phyloP scores from a whole-genome alignment of 2,329 filamentous ascomycete species.

The Neonectria punicea region DNA sequence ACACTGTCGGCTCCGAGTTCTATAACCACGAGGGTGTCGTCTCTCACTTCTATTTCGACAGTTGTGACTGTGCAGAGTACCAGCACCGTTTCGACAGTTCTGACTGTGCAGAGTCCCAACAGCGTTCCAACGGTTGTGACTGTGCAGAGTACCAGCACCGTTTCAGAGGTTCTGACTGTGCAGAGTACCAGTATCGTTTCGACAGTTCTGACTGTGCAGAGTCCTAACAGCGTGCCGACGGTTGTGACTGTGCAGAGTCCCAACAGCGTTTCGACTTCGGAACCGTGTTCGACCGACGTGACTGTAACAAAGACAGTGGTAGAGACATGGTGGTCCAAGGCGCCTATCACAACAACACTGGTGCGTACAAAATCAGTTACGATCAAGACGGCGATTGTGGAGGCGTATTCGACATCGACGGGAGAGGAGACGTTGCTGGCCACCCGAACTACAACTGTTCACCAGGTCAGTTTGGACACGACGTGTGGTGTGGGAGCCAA shows the following conservation, averaged over 20 bases:
- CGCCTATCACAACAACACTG: slow-evolving; percentile 29
- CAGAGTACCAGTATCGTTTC: neutral
- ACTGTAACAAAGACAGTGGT: slow-evolving; percentile 40
- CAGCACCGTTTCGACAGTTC: neutral
- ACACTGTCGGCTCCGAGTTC: slow-evolving; percentile 14
- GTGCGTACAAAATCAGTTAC: slow-evolving; percentile 35
- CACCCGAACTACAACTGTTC: slow-evolving; percentile 35
- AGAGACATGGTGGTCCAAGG: slow-evolving; percentile 39
- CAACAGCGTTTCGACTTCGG: slow-evolving; percentile 9
- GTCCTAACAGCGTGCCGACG: neutral
- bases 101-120: neutral
- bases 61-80: neutral
- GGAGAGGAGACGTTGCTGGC: slow-evolving; percentile 32
- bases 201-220: neutral
- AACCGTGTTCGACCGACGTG: slow-evolving; percentile 39
- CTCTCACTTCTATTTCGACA: slow-evolving; percentile 16
- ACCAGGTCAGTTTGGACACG: slow-evolving; percentile 30
- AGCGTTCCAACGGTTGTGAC: neutral
- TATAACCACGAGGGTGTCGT: slow-evolving; percentile 11
- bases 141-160: neutral
- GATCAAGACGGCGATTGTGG: slow-evolving; percentile 37
- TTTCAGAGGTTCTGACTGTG: neutral
- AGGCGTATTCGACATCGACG: slow-evolving; percentile 43
- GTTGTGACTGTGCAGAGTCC: neutral
- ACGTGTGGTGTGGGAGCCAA: slow-evolving; percentile 30